Base-by-base conservation (phyloP, 2,329 filamentous ascomycete species). In the Elsinoe australis region DNA sequence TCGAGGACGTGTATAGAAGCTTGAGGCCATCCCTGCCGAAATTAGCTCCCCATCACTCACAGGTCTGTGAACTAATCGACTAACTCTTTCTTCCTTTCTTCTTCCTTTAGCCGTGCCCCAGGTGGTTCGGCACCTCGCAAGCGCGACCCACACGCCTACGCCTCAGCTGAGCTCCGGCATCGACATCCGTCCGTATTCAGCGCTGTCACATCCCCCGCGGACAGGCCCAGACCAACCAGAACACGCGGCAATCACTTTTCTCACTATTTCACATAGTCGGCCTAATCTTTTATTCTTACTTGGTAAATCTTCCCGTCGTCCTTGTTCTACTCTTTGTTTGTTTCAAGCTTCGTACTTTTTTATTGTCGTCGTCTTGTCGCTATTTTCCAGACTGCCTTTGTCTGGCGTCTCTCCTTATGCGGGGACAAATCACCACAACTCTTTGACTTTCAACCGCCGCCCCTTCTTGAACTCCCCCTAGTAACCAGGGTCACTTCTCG, bases 111-210 rank as follows among this genome's bases (percentile, higher is more conserved):
- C 18, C 6, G 5, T n/a, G 3, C 39, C 31, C 24, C 39, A 44
- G 24, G 14, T 19, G 39, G 29, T 44, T 29, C 24, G 39, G 39
- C 39, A 31, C 12, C 17, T 32, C 5, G n/a, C 39, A 31, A n/a
- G 24, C 24, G 14, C 29, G 31, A 32, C 29, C 14, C 24, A 26
- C 39, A 44, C 24, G n/a, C 19, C 35, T 39, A 24, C n/a, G n/a
- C 34, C 21, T 39, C 21, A 24, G n/a, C n/a, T n/a, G n/a, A n/a
- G n/a, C n/a, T n/a, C n/a, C 39, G 39, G 39, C 39, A 31, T 44
- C 38, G 24, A 42, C 38, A 42, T 29, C 38, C 38, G 38, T n/a
- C n/a, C n/a, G n/a, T n/a, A n/a, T n/a, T n/a, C n/a, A n/a, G n/a
- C n/a, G n/a, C n/a, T 15, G 15, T 38, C 21, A n/a, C 36, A 19